These are phyloP conservation scores for Emericellopsis terricola DNA, from an alignment of 495 filamentous ascomycete genomes.

Conservation along the genomic window DNA sequence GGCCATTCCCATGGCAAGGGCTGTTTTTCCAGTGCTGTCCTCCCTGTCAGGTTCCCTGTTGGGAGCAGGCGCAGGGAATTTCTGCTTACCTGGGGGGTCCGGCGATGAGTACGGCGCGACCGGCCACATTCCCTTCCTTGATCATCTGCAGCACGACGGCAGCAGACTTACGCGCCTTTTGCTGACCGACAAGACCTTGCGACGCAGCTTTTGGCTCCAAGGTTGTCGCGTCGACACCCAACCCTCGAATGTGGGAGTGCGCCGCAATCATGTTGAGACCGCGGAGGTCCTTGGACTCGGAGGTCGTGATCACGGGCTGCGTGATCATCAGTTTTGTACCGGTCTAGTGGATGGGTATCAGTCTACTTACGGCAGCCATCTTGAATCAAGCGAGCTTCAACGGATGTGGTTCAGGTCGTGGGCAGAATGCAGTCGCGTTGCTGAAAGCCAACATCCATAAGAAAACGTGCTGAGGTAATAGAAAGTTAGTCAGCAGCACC, in stretches of 20 bases:
- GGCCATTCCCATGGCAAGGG: constrained; percentile 97
- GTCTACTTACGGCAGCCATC: too few relatives aligned
- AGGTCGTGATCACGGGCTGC: constrained; percentile 78
- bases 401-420: too few relatives aligned
- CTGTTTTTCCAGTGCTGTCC: constrained; percentile 81
- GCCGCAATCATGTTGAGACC: constrained; percentile 93
- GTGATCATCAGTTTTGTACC: not conserved
- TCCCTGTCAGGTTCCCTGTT: constrained; percentile 3
- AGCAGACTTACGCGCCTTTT: constrained; percentile 89
- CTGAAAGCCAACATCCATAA: too few relatives aligned
- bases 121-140: constrained; percentile 94
- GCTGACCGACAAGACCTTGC: constrained; percentile 92
- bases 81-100: constrained; percentile 71
- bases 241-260: constrained; percentile 91
- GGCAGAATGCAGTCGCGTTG: too few relatives aligned
- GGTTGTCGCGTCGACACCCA: constrained; percentile 84
- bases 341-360: too few relatives aligned
- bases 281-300: constrained; percentile 84
- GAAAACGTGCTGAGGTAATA: too few relatives aligned
- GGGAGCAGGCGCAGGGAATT: too few relatives aligned
- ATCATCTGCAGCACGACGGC: constrained; percentile 96
- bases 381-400: too few relatives aligned
- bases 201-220: constrained; percentile 73
- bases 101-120: constrained; percentile 84
- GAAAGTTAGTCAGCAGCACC: too few relatives aligned